These are phyloP conservation scores for Chytridium lagenaria DNA, from an alignment of 371 early-diverging fungal species.

Conservation along the genomic window DNA sequence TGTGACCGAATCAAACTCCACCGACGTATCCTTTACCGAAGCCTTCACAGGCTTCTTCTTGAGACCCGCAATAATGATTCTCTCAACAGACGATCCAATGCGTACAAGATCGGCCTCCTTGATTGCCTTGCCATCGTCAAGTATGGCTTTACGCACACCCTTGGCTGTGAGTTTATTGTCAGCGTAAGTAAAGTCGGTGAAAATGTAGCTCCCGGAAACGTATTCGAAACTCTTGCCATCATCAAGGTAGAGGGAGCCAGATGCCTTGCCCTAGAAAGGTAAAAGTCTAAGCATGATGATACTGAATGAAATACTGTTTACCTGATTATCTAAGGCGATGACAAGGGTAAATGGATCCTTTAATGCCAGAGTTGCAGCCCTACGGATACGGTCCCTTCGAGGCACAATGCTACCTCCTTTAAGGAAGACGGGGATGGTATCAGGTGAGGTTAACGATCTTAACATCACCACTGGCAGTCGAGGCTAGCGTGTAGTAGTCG, in stretches of 20 bases:
- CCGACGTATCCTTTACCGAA: conserved; percentile 3
- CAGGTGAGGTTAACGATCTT: conserved; percentile 71
- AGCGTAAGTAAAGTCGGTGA: conserved; percentile 56
- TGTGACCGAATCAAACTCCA: conserved; percentile 25
- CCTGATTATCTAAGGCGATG: conserved; percentile 69
- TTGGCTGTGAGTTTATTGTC: conserved; percentile 47
- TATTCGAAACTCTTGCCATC: conserved; percentile 88
- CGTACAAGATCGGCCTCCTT: background rate
- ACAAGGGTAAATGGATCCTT: conserved; percentile 91
- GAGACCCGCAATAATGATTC: conserved; percentile 66
- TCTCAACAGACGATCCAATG: conserved; percentile 61
- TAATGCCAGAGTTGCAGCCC: conserved; percentile 79
- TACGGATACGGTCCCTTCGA: conserved; percentile 83
- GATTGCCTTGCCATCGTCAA: conserved; percentile 1
- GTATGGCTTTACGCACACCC: background rate
- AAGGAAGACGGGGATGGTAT: conserved; percentile 80
- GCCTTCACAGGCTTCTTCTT: conserved; percentile 25
- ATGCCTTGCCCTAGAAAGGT: conserved; percentile 63
- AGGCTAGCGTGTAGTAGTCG: conserved; percentile 65
- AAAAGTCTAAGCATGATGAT: background rate
- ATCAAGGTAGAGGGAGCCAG: conserved; percentile 84
- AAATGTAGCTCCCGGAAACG: conserved; percentile 65
- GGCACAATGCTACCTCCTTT: conserved; percentile 89
- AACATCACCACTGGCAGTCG: conserved; percentile 53
- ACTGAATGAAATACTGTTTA: conserved; percentile 1